Percentiles rank a stretch among this genome's conserved stretches.
Evolutionary conservation across 768 basidiomycete species (phyloP).

Genomic region (Rhizopogon roseolus): DNA sequence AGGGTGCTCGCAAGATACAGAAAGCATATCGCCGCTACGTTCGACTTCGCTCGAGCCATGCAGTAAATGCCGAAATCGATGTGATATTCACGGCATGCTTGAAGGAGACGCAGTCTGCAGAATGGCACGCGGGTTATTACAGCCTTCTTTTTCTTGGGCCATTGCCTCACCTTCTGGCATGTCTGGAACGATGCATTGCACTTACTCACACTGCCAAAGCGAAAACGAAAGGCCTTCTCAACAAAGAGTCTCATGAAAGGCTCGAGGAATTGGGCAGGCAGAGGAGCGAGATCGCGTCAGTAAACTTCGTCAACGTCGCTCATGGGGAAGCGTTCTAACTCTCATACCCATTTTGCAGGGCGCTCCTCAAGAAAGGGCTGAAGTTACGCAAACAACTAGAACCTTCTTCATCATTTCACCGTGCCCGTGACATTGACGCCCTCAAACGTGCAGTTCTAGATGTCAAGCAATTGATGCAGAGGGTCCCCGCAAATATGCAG

Average conservation of each 20-base stretch:
- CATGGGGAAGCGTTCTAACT: neutral
- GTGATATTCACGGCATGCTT: slow-evolving; percentile 25
- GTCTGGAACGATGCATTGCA: slow-evolving; percentile 30
- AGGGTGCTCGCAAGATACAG: slow-evolving; percentile 20
- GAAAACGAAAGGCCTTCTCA: slow-evolving; percentile 25
- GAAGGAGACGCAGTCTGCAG: slow-evolving; percentile 17
- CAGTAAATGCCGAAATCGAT: slow-evolving; percentile 14
- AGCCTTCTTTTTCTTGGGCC: slow-evolving; percentile 30
- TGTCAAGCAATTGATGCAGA: slow-evolving; percentile 22
- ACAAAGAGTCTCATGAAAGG: slow-evolving; percentile 24
- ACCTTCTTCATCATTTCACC: slow-evolving; percentile 26
- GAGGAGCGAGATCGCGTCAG: slow-evolving; percentile 30
- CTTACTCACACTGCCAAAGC: slow-evolving; percentile 24
- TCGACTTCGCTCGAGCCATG: slow-evolving; percentile 8
- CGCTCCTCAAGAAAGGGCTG: slow-evolving; percentile 18
- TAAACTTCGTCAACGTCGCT: neutral
- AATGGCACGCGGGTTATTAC: slow-evolving; percentile 29
- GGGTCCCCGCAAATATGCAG: slow-evolving; percentile 13
- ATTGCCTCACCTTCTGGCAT: slow-evolving; percentile 37
- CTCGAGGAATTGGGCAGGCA: slow-evolving; percentile 28
- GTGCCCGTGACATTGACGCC: slow-evolving; percentile 11
- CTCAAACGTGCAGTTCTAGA: slow-evolving; percentile 24
- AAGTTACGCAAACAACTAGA: slow-evolving; percentile 26
- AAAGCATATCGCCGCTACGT: slow-evolving; percentile 9
- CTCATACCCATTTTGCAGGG: slow-evolving; percentile 12